Conservation (phyloP, 495 filamentous ascomycete species). For the Penicillium coprophilum region DNA sequence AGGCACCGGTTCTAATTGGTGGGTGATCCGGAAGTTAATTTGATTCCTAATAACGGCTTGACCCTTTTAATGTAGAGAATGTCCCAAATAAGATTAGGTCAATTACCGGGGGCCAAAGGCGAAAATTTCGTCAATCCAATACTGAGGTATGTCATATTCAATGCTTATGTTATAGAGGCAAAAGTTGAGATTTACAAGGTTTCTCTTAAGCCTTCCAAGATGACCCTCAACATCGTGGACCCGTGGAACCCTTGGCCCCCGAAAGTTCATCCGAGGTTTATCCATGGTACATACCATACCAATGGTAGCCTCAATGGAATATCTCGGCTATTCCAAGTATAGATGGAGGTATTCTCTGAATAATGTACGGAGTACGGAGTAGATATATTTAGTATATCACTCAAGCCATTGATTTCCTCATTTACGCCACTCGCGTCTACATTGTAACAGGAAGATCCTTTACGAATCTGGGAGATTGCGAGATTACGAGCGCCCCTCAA, state of each 20-base stretch:
- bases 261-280: not conserved
- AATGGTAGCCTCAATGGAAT: not conserved
- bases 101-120: not conserved
- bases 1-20: conserved; percentile 1
- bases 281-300: not conserved
- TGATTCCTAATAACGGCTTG: not conserved
- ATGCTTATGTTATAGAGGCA: too few relatives aligned
- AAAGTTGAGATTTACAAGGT: not conserved
- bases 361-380: too few relatives aligned
- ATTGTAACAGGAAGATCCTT: not conserved
- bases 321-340: not conserved
- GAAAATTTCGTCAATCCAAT: too few relatives aligned
- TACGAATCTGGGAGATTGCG: not conserved
- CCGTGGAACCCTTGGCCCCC: not conserved
- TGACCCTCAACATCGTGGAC: not conserved
- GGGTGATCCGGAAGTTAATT: not conserved
- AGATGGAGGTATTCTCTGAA: too few relatives aligned
- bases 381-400: too few relatives aligned
- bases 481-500: not conserved
- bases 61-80: conserved; percentile 5
- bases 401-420: not conserved
- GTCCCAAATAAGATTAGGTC: conserved; percentile 5
- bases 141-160: too few relatives aligned
- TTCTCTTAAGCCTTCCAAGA: not conserved
- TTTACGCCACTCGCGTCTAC: not conserved